Evolutionary conservation across 495 filamentous ascomycete species (phyloP).

Genomic region (Penicillium lividum): DNA sequence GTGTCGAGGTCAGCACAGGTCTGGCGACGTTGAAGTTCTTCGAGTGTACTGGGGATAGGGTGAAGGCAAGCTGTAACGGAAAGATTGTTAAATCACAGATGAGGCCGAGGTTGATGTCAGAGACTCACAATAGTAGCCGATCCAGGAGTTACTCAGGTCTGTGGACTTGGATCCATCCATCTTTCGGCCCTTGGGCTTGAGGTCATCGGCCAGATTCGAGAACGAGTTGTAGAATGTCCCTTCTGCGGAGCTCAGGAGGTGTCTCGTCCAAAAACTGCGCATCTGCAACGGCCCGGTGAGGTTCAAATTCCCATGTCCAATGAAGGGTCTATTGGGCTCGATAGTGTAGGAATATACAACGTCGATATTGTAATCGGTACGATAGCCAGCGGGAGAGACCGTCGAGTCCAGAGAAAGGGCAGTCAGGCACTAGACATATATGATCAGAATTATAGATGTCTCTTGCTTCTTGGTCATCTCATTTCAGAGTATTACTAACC

Average conservation of each 20-base stretch:
- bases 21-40: conserved; percentile 20
- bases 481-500: conserved; percentile 17
- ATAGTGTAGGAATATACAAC: conserved; percentile 27
- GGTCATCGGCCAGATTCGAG: conserved; percentile 7
- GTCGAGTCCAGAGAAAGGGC: conserved; percentile 28
- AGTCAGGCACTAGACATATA: conserved; percentile 28
- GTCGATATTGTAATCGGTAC: conserved; percentile 35
- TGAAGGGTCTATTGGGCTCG: conserved; percentile 8
- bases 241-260: conserved; percentile 29
- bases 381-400: conserved; percentile 26
- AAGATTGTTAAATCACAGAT: neutral
- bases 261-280: conserved; percentile 42
- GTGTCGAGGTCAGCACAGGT: conserved; percentile 32
- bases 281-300: conserved; percentile 31
- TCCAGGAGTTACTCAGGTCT: conserved; percentile 28
- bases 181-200: conserved; percentile 24
- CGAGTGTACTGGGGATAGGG: conserved; percentile 21
- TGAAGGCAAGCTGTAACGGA: conserved; percentile 33
- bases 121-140: conserved; percentile 40
- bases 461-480: neutral
- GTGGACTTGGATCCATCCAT: neutral
- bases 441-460: neutral
- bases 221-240: conserved; percentile 30
- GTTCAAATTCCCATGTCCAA: conserved; percentile 13
- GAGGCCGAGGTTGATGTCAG: neutral